These are phyloP conservation scores for Suillus tomentosus DNA, from an alignment of 768 basidiomycete species.

Conservation along the genomic window DNA sequence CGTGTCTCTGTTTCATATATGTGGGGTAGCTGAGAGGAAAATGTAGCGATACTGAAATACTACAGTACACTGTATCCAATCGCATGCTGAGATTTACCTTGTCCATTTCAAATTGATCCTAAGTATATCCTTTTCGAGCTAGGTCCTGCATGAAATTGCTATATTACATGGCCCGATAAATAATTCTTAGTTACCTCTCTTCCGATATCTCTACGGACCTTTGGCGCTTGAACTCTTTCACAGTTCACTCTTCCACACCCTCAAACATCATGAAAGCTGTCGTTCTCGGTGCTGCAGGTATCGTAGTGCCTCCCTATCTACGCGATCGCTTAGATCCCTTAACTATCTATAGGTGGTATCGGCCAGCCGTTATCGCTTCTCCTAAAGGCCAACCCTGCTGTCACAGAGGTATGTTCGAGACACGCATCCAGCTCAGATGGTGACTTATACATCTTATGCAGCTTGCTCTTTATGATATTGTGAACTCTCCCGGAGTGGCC, in stretches of 20 bases:
- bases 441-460: slow-evolving; percentile 31
- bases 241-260: slow-evolving; percentile 7
- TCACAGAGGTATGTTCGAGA: slow-evolving; percentile 62
- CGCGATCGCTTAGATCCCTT: slow-evolving; percentile 6
- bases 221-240: slow-evolving; percentile 5
- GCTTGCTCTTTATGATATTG: slow-evolving; percentile 94
- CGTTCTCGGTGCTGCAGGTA: slow-evolving; percentile 95
- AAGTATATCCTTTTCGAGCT: background rate
- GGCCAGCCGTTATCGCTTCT: slow-evolving; percentile 95
- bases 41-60: too few relatives aligned
- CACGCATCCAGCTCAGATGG: slow-evolving; percentile 7
- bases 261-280: slow-evolving; percentile 65
- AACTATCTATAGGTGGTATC: slow-evolving; percentile 71
- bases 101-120: background rate
- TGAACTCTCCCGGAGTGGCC: slow-evolving; percentile 96
- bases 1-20: slow-evolving; percentile 4
- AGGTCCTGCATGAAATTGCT: background rate
- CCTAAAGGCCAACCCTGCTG: slow-evolving; percentile 80
- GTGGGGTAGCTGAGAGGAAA: background rate
- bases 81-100: background rate
- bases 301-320: slow-evolving; percentile 16
- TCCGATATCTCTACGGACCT: slow-evolving; percentile 3
- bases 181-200: slow-evolving; percentile 1
- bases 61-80: too few relatives aligned
- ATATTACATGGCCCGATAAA: background rate